phyloP scores from a whole-genome alignment of 805 yeast genomes.

The Zygotorulaspora sp. region DNA sequence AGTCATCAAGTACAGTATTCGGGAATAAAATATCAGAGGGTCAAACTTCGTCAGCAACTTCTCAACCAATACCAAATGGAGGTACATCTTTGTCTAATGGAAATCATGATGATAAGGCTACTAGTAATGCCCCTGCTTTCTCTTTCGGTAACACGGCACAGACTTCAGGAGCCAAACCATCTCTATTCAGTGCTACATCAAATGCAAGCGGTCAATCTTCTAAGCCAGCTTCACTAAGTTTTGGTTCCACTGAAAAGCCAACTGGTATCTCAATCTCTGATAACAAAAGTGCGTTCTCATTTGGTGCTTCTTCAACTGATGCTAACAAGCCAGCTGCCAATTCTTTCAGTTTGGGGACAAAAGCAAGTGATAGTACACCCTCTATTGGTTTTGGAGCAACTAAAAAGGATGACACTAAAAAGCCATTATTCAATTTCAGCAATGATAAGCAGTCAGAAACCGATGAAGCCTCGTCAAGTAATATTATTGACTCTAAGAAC shows the following conservation, averaged over 20 bases:
- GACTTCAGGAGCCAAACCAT: conserved; percentile 1
- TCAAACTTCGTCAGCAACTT: conserved; percentile 1
- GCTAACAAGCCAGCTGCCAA: conserved; percentile 7
- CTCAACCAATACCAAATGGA: conserved; percentile 1
- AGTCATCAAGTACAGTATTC: conserved; percentile 9
- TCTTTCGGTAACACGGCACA: conserved; percentile 2
- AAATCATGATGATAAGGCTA: conserved; percentile 1
- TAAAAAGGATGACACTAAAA: conserved; percentile 6
- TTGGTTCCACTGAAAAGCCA: conserved; percentile 1
- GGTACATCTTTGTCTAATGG: neutral
- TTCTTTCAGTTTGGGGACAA: conserved; percentile 16
- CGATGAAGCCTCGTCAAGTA: neutral
- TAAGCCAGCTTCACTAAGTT: neutral
- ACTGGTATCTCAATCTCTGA: conserved; percentile 2
- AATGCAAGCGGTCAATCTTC: neutral
- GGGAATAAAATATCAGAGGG: conserved; percentile 4
- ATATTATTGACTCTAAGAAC: neutral
- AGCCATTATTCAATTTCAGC: conserved; percentile 16
- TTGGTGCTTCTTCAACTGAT: conserved; percentile 2
- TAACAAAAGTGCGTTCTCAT: conserved; percentile 1
- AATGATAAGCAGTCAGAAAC: conserved; percentile 1
- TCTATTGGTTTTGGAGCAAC: conserved; percentile 6
- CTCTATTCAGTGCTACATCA: conserved; percentile 2
- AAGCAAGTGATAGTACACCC: conserved; percentile 5
- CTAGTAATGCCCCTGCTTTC: conserved; percentile 2